Evolutionary conservation across 169 alveolate species (phyloP).

Genomic region (Besnoitia besnoiti): DNA sequence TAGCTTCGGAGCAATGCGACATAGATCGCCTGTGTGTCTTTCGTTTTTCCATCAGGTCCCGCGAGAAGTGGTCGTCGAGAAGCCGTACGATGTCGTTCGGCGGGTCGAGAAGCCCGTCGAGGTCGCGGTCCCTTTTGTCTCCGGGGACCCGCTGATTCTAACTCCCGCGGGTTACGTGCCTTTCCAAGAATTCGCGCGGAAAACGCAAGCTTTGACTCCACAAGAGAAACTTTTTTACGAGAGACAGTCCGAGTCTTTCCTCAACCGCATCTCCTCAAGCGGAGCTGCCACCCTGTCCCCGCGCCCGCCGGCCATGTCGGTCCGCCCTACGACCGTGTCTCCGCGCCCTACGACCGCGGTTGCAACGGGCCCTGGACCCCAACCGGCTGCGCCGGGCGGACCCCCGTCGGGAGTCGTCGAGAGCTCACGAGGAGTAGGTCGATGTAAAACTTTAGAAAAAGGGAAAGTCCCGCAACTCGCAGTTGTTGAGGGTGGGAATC

Average conservation of each 20-base stretch:
- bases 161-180: slow-evolving; percentile 33
- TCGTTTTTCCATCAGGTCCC: slow-evolving; percentile 14
- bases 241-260: slow-evolving; percentile 14
- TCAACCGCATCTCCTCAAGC: too few species aligned
- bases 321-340: too few species aligned
- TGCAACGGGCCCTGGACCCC: too few species aligned
- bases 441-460: too few species aligned
- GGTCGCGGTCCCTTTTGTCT: slow-evolving; percentile 28
- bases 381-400: too few species aligned
- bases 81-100: slow-evolving; percentile 23
- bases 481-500: too few species aligned
- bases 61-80: slow-evolving; percentile 27
- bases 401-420: too few species aligned
- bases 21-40: not conserved
- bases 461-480: too few species aligned
- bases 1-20: not conserved
- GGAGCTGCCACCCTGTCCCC: too few species aligned
- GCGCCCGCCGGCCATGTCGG: too few species aligned
- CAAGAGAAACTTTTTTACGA: not conserved
- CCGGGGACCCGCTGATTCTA: slow-evolving; percentile 44
- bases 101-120: slow-evolving; percentile 39
- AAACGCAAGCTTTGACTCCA: not conserved
- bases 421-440: too few species aligned
- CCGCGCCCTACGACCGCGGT: too few species aligned
- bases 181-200: slow-evolving; percentile 31